Conservation (phyloP, 768 basidiomycete genomes). For the Boletus sp. region DNA sequence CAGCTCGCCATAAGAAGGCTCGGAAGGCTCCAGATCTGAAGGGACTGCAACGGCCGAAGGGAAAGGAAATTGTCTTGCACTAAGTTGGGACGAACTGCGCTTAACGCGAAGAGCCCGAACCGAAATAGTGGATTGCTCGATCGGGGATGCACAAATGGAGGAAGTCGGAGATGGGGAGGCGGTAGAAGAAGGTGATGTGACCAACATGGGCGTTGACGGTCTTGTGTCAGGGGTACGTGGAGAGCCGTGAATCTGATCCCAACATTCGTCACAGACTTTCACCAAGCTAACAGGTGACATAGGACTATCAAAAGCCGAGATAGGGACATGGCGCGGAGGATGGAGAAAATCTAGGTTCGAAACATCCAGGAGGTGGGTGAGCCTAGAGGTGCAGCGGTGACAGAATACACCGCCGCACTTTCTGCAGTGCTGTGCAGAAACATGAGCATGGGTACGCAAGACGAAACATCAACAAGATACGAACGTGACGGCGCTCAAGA, state of each 20-base stretch:
- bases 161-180: conserved; percentile 34
- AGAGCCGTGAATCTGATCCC: conserved; percentile 67
- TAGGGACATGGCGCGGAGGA: conserved; percentile 66
- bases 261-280: conserved; percentile 80
- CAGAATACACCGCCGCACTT: conserved; percentile 84
- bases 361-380: conserved; percentile 70
- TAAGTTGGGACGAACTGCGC: conserved; percentile 31
- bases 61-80: conserved; percentile 25
- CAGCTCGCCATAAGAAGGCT: conserved; percentile 64
- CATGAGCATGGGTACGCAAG: conserved; percentile 16
- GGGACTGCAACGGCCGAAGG: conserved; percentile 22
- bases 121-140: conserved; percentile 26
- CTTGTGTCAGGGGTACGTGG: conserved; percentile 39
- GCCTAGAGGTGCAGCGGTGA: conserved; percentile 53
- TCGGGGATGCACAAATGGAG: conserved; percentile 35
- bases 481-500: conserved; percentile 72
- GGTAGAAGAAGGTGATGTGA: conserved; percentile 32
- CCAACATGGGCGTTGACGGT: conserved; percentile 39
- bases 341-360: conserved; percentile 66
- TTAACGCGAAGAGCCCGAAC: conserved; percentile 17
- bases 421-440: conserved; percentile 63
- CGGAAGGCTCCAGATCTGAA: conserved; percentile 31
- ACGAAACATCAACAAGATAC: conserved; percentile 26
- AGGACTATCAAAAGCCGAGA: conserved; percentile 57
- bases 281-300: conserved; percentile 51